Percentiles rank a stretch among this genome's conserved stretches.
Conservation (phyloP, 2,329 filamentous ascomycete species). For the Alternaria sp. region DNA sequence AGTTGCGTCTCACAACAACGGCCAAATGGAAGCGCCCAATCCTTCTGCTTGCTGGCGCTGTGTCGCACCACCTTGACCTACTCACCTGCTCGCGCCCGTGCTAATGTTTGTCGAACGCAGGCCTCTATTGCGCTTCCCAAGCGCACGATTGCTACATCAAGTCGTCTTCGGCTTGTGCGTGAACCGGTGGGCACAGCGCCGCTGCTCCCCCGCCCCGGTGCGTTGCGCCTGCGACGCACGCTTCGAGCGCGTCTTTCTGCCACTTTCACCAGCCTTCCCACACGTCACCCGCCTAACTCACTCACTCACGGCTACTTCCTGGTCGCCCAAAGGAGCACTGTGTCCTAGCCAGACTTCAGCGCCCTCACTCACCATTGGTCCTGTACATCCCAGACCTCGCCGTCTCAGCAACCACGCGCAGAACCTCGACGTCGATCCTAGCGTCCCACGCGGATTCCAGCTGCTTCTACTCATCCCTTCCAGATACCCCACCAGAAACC, state of each 20-base stretch:
- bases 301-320: background rate
- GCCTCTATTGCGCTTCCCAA: conserved; percentile 28
- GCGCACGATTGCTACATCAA: conserved; percentile 36
- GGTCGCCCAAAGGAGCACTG: background rate
- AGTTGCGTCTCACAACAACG: conserved; percentile 45
- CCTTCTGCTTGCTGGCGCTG: conserved; percentile 24
- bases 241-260: conserved; percentile 27
- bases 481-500: background rate
- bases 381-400: background rate
- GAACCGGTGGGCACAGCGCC: conserved; percentile 34
- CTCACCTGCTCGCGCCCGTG: conserved; percentile 37
- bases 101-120: conserved; percentile 46
- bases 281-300: conserved; percentile 7
- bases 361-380: background rate
- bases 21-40: conserved; percentile 37
- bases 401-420: conserved; percentile 3
- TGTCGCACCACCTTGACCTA: conserved; percentile 36
- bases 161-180: conserved; percentile 25
- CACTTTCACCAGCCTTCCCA: conserved; percentile 17
- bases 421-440: background rate
- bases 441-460: background rate
- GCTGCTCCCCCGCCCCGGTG: conserved; percentile 19
- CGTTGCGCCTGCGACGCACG: conserved; percentile 33
- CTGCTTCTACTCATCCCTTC: background rate
- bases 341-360: background rate